Evolutionary conservation across 352 stramenopile species (phyloP).

Genomic region (Saprolegnia diclina): DNA sequence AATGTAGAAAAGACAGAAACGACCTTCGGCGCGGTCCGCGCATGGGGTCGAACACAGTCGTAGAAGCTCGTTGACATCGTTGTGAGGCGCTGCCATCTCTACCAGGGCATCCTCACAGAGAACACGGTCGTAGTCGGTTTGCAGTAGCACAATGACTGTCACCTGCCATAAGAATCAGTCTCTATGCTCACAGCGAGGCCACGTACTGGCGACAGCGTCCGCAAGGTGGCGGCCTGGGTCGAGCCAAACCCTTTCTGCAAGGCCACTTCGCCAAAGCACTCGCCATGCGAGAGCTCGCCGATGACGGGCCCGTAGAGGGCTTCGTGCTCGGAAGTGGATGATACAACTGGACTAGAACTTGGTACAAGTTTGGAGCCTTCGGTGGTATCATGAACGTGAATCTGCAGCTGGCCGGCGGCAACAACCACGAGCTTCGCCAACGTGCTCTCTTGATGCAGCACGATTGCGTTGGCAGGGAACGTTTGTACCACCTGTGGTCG

Average conservation of each 20-base stretch:
- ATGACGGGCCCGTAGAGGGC: not conserved
- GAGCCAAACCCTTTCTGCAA: not conserved
- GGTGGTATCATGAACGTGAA: conserved; percentile 9
- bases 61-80: not conserved
- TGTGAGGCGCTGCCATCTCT: not conserved
- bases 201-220: not conserved
- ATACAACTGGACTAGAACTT: not conserved
- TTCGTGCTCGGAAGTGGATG: conserved; percentile 2
- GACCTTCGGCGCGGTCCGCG: no score
- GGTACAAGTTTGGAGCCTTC: not conserved
- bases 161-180: not conserved
- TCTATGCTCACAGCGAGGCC: no score
- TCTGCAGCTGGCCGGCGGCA: not conserved
- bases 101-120: not conserved
- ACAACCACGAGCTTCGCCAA: conserved; percentile 2
- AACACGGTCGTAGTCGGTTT: not conserved
- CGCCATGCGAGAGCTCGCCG: conserved; percentile 10
- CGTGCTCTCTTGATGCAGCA: not conserved
- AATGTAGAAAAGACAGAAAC: no score
- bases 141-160: conserved; percentile 1
- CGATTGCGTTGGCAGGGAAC: conserved; percentile 11
- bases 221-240: conserved; percentile 8
- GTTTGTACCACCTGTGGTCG: conserved; percentile 1
- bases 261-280: conserved; percentile 23
- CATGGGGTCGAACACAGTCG: no score